Base-by-base conservation (phyloP, 495 filamentous ascomycete genomes). In the Friedmanniomyces endolithicus region DNA sequence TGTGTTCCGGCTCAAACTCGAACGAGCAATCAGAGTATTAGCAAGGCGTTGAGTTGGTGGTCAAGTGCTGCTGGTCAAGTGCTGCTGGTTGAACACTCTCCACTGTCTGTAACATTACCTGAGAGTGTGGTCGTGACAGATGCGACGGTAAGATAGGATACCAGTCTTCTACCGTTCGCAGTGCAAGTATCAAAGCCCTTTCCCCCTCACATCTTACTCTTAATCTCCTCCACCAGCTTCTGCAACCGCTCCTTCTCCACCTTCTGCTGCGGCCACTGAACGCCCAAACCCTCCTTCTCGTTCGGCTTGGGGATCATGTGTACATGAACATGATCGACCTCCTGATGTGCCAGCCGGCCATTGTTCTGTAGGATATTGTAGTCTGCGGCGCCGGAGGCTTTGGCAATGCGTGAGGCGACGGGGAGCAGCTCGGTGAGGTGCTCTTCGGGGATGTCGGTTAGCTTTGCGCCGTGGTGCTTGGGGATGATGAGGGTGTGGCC, bases 341-440 rank as follows among this genome's bases (percentile, higher is more conserved):
- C 74, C 71, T 99, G 92, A 72, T 99, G 94, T n/a, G 92, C 92
- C 65, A 86, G 75, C 20, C 78, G 72, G 24, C 92, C 92, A 65
- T 99, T 99, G 72, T 99, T 99, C 75, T 99, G 92, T 57, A 99
- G 71, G 50, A 99, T 76, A 65, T 99, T 99, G 75, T 84, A 99
- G 64, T 97, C 76, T 27, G 70, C 69, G 17, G 87, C 84, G 7
- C 86, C 86, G 12, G 77, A 79, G 23, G 87, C 89, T n/a, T 68
- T 62, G 45, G 82, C 90, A 23, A 99, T 78, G 64, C 83, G 88
- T 77, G 95, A 95, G 33, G 84, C 84, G 27, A 95, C 82, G 51
- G 90, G 88, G 83, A 89, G 52, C n/a, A 64, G 48, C 70, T 99
- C 94, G 19, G 68, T 61, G 53, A 99, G 75, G 55, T 85, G 72